Base-by-base conservation (phyloP, 2,329 filamentous ascomycete species). In the Pseudocercospora fijiensis region DNA sequence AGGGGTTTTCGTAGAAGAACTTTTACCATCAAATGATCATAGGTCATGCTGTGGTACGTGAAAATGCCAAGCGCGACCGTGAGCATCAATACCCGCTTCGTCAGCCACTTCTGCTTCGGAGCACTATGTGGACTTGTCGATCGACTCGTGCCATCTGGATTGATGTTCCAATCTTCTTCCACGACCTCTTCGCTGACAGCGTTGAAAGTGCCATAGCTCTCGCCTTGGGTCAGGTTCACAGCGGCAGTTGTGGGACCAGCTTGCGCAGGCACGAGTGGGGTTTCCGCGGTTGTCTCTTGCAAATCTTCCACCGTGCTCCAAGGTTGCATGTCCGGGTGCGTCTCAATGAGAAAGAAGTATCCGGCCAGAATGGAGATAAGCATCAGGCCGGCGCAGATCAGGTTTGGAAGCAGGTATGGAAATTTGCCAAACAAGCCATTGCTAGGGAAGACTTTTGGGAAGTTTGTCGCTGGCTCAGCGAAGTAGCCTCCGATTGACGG, bases 1-100 rank as follows among this genome's bases (percentile, higher is more conserved):
- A 13, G 11, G 11, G 5, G 8, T 30, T 33, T 33, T 16, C 30
- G 10, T 33, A 2, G 30, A 33, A 33, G 30, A 33, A 16, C 10
- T 13, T 16, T 33, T 33, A 33, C 30, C 33, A 37, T 37, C 33
- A 37, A 52, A 11, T 96, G 91, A 73, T 97, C 94, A 77, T 91
- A 97, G 0, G 90, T 92, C 92, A 97, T 97, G 41, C 90, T 92
- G 78, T 97, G 93, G 75, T 96, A 96, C 4, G 92, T 95, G 79
- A 96, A 96, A 67, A 97, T 91, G 51, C 90, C 91, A 55, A 97
- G 80, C 1, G 93, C 89, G n/a, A 92, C 73, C 43, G 95, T 87
- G 59, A 96, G 85, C 76, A 90, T 88, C 69, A 90, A 81, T 65
- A 96, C 88, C 45, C 85, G 85, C 76, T 79, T 82, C 1, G 84